Evolutionary conservation across 306 rosid species (phyloP), one percentile per base, ranked within the genome.

Genomic region (Vicia villosa): DNA sequence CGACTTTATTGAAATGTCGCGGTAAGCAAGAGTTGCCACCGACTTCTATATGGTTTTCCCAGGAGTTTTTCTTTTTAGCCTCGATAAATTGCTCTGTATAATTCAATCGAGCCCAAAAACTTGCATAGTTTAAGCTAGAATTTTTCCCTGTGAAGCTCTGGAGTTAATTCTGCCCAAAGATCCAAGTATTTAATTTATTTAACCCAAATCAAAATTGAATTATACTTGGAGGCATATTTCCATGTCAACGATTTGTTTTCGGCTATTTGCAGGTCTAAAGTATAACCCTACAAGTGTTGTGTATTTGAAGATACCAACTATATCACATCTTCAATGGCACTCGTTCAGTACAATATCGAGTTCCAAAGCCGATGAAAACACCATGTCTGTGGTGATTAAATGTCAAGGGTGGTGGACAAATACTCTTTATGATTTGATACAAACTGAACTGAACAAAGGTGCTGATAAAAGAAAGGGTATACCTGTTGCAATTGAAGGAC

Each of bases 261-360:
- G 26, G 77, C 58, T 5, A 60, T 63, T 73, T 76, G 65, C 91
- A 94, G 98, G 84, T 37, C 73, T 88, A 65, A 85, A 85, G 69
- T 94, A 88, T 74, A 77, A 58, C 21, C 97, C 98, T 36, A 90
- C 98, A 20, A 90, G 98, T 72, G 87, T 86, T 47, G 55, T 90
- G 58, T 90, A 82, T 83, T 68, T 94, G 84, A 94, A 94, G 87
- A 70, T 94, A 50, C 97, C 92, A 51, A 74, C 82, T 36, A 84
- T 94, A 66, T 90, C 98, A 34, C 90, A 77, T 68, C 83, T 79
- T 77, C 90, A 94, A 55, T 90, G 97, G 98, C 97, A 94, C 77
- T 80, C 98, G 28, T 94, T 94, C 78, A 94, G 96, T 58, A 80
- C 90, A 77, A 84, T 83, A 74, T 94, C 98, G 24, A 86, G 98